Conservation (phyloP, 164 flowering plant genomes). For the Chloranthus sessilifolius region DNA sequence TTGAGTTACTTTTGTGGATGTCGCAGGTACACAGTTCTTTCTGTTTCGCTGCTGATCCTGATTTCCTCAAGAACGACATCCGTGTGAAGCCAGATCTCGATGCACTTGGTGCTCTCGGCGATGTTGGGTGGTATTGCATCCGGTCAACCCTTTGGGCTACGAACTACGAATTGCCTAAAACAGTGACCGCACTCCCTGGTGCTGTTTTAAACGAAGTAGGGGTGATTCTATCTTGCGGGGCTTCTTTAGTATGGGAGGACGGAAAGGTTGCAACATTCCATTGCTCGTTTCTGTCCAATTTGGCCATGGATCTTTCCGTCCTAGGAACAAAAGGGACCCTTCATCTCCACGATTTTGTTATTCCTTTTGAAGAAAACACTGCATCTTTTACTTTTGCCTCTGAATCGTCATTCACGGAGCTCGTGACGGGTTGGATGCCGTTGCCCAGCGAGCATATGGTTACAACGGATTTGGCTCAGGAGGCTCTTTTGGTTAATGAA, state of each 20-base stretch:
- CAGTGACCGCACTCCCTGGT: conserved; percentile 42
- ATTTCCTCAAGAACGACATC: conserved; percentile 60
- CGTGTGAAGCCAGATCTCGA: conserved; percentile 77
- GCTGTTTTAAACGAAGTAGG: conserved; percentile 51
- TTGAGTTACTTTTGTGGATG: not conserved
- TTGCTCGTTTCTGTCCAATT: conserved; percentile 51
- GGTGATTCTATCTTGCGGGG: conserved; percentile 53
- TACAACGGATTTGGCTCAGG: conserved; percentile 55
- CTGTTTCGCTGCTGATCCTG: conserved; percentile 24
- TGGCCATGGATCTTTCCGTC: conserved; percentile 56
- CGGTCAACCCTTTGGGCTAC: conserved; percentile 45
- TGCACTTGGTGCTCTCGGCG: conserved; percentile 70
- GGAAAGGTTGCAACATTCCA: conserved; percentile 55
- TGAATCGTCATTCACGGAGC: conserved; percentile 29
- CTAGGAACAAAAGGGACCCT: conserved; percentile 54
- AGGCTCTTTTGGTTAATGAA: conserved; percentile 63
- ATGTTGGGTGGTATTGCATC: conserved; percentile 71
- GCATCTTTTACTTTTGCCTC: conserved; percentile 30
- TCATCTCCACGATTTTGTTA: conserved; percentile 48
- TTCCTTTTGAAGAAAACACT: conserved; percentile 50
- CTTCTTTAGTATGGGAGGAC: conserved; percentile 55
- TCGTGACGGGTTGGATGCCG: conserved; percentile 34
- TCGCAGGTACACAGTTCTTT: conserved; percentile 49
- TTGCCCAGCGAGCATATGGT: conserved; percentile 45
- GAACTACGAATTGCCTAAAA: conserved; percentile 56